Evolutionary conservation across 2,329 filamentous ascomycete genomes (phyloP).

Genomic region (Pseudocercospora macadamiae): DNA sequence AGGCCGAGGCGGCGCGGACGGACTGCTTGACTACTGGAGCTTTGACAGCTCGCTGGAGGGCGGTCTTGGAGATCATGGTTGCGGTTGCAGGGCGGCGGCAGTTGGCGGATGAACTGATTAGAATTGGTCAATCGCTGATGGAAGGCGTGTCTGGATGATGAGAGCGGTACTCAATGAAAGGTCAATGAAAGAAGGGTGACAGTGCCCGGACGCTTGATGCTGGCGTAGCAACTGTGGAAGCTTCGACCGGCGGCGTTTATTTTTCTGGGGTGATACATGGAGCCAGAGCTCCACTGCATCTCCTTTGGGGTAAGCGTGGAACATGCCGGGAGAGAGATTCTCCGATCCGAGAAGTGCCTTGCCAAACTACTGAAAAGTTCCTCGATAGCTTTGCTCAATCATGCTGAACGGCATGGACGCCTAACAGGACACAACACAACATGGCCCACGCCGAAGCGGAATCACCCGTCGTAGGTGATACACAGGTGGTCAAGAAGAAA

Average conservation of each 20-base stretch:
- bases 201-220: background rate
- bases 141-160: constrained; percentile 12
- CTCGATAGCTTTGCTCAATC: too few species aligned
- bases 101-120: background rate
- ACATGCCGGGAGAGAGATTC: too few species aligned
- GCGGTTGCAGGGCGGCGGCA: constrained; percentile 6
- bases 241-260: too few species aligned
- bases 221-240: background rate
- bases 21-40: constrained; percentile 39
- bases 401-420: too few species aligned
- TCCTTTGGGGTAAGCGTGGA: too few species aligned
- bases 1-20: constrained; percentile 73
- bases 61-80: constrained; percentile 37
- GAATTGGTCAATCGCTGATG: constrained; percentile 1
- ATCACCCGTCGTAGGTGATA: constrained; percentile 7
- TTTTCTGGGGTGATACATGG: too few species aligned
- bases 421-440: too few species aligned
- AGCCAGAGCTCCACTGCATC: too few species aligned
- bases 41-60: constrained; percentile 35
- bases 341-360: too few species aligned
- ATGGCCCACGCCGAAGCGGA: background rate
- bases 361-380: background rate
- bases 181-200: background rate
- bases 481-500: constrained; percentile 29
- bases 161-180: constrained; percentile 5